These are phyloP conservation scores for Termitomyces heimii DNA, from an alignment of 768 basidiomycete species.

Conservation along the genomic window DNA sequence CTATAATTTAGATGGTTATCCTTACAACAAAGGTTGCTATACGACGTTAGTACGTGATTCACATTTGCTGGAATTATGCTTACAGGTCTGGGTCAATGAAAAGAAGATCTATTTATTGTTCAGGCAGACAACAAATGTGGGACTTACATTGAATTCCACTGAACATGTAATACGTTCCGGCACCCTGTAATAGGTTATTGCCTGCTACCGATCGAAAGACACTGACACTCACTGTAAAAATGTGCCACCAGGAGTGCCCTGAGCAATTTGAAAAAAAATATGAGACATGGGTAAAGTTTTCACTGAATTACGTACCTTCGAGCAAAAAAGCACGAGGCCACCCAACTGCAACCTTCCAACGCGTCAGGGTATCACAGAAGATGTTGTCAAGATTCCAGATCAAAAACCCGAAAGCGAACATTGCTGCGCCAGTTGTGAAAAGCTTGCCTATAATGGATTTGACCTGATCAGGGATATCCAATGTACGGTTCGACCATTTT, in stretches of 20 bases:
- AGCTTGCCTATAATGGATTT: conserved; percentile 35
- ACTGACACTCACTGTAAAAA: conserved; percentile 45
- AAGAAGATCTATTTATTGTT: not conserved
- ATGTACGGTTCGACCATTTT: conserved; percentile 31
- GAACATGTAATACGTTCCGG: conserved; percentile 47
- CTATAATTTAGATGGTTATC: conserved; percentile 48
- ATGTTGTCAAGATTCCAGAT: conserved; percentile 82
- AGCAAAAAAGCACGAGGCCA: conserved; percentile 65
- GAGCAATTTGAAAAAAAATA: not conserved
- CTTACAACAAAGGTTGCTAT: conserved; percentile 51
- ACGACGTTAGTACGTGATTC: not conserved
- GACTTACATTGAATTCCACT: conserved; percentile 46
- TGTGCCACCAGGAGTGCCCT: conserved; percentile 77
- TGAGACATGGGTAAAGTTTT: not conserved
- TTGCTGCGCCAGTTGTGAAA: conserved; percentile 45
- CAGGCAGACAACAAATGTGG: not conserved
- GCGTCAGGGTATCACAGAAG: conserved; percentile 55
- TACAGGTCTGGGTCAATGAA: conserved; percentile 32
- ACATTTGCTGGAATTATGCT: conserved; percentile 16
- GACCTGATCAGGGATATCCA: conserved; percentile 35
- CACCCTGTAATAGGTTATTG: conserved; percentile 26
- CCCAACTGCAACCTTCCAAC: conserved; percentile 48
- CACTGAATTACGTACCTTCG: conserved; percentile 36
- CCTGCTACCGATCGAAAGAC: not conserved
- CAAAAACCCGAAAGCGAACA: conserved; percentile 61